Base-by-base conservation (phyloP, 2,329 filamentous ascomycete genomes). In the Westerdykella ornata region DNA sequence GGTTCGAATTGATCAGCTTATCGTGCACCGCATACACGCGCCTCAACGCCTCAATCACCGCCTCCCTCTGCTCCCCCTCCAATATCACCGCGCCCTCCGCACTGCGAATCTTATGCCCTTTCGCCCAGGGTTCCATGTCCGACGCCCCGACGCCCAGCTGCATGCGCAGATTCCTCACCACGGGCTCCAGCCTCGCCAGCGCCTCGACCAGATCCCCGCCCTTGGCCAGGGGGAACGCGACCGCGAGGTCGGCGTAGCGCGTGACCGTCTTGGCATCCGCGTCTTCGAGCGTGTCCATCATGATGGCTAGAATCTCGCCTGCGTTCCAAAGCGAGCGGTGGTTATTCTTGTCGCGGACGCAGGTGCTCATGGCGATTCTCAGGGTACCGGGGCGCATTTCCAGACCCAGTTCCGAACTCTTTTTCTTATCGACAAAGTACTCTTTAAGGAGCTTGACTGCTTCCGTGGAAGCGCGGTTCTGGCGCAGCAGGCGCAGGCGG, bases 281-380 rank as follows among this genome's bases (percentile, higher is more conserved):
- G 35, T 66, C 58, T 29, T 56, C 54, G 8, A 62, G 45, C 1
- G 48, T 48, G 9, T 46, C 40, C 9, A 37, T 47, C 60, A 65
- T 64, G 20, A 53, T 48, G 9, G 80, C 71, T 20, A 95, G 68
- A 18, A 94, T 71, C 38, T 71, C 65, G 38, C 72, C 78, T 4
- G 85, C 84, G 49, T 84, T 74, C 3, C 71, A 66, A 49, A 94
- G 76, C 16, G 78, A 77, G 39, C 82, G 76, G n/a, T 63, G 72
- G 61, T 94, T 95, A 41, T 81, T 80, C 57, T 81, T 83, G 69
- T 96, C 88, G 42, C 82, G 77, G 17, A 79, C 69, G 63, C 88
- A 95, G 4, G 80, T 74, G 48, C 76, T 75, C 71, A 96, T 80
- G 40, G 84, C 87, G 35, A 87, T 76, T 39, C 78, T 77, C 67